Percentiles rank a stretch among this genome's conserved stretches.
phyloP scores from a whole-genome alignment of 2,329 filamentous ascomycete genomes.

The Samsoniella hepiali region DNA sequence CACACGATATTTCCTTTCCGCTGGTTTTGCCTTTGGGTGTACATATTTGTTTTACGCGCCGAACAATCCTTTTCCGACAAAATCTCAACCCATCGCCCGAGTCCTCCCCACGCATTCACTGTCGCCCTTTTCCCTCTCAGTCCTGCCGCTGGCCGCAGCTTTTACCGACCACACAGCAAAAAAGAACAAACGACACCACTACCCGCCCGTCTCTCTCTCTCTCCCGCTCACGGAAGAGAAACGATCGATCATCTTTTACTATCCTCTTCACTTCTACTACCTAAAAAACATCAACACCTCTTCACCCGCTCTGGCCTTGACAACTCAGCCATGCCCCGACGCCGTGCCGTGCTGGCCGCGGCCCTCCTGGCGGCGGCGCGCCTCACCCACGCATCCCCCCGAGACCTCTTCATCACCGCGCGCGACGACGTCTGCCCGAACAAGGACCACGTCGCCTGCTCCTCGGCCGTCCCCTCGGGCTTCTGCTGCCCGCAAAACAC shows the following conservation, averaged over 20 bases:
- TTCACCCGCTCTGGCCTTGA: no score
- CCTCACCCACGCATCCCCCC: background rate
- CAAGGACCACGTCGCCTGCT: background rate
- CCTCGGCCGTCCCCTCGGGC: background rate
- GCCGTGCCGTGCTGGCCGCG: background rate
- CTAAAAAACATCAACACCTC: background rate
- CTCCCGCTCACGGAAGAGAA: background rate
- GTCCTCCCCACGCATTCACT: constrained; percentile 2
- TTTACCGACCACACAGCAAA: background rate
- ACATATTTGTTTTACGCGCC: background rate
- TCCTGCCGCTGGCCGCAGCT: constrained; percentile 14
- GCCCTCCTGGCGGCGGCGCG: background rate
- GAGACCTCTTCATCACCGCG: background rate
- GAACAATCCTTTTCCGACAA: background rate
- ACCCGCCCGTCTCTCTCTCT: background rate
- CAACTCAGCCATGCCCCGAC: background rate
- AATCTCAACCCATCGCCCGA: no score
- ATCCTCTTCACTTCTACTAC: background rate
- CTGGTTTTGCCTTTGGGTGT: background rate
- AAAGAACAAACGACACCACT: background rate
- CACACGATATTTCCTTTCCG: background rate
- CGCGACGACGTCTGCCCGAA: constrained; percentile 1
- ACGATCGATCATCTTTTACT: background rate
- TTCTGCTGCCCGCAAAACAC: constrained; percentile 59
- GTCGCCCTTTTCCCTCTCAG: background rate